These are phyloP conservation scores for Trametes punicea DNA, from an alignment of 768 basidiomycete species.

Conservation along the genomic window DNA sequence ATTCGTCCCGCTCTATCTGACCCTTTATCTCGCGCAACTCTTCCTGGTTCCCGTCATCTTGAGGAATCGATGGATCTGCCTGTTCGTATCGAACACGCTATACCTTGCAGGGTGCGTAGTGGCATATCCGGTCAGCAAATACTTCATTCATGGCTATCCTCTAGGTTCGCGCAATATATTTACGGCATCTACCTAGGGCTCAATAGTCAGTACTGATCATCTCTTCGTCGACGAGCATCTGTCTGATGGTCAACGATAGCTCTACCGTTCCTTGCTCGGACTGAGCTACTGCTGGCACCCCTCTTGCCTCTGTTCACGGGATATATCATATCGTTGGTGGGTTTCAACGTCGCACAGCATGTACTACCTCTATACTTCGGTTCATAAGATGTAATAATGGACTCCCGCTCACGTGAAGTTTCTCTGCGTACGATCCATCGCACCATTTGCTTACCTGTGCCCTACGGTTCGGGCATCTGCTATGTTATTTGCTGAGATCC, in stretches of 20 bases:
- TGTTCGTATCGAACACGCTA: slow-evolving; percentile 89
- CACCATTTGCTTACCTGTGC: too few relatives aligned
- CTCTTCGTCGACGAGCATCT: neutral
- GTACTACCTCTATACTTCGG: slow-evolving; percentile 83
- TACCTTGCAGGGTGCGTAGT: slow-evolving; percentile 77
- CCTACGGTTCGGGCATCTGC: too few relatives aligned
- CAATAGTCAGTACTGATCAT: slow-evolving; percentile 48
- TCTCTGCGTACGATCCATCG: too few relatives aligned
- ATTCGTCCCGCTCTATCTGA: slow-evolving; percentile 92
- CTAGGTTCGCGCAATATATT: slow-evolving; percentile 84
- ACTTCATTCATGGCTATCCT: neutral
- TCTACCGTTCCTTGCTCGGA: slow-evolving; percentile 89
- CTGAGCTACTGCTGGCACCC: slow-evolving; percentile 88
- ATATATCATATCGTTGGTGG: slow-evolving; percentile 83
- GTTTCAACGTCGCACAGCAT: slow-evolving; percentile 86
- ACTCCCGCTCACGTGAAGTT: too few relatives aligned
- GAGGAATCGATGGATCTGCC: slow-evolving; percentile 88
- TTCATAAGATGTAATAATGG: slow-evolving; percentile 30
- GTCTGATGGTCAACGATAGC: slow-evolving; percentile 42
- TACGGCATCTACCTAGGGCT: slow-evolving; percentile 90
- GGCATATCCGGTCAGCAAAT: neutral
- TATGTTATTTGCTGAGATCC: neutral
- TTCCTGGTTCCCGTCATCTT: slow-evolving; percentile 82
- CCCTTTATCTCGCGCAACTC: slow-evolving; percentile 85
- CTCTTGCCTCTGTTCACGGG: slow-evolving; percentile 82